phyloP scores from a whole-genome alignment of 805 yeast genomes.

The Lachancea lanzarotensis region DNA sequence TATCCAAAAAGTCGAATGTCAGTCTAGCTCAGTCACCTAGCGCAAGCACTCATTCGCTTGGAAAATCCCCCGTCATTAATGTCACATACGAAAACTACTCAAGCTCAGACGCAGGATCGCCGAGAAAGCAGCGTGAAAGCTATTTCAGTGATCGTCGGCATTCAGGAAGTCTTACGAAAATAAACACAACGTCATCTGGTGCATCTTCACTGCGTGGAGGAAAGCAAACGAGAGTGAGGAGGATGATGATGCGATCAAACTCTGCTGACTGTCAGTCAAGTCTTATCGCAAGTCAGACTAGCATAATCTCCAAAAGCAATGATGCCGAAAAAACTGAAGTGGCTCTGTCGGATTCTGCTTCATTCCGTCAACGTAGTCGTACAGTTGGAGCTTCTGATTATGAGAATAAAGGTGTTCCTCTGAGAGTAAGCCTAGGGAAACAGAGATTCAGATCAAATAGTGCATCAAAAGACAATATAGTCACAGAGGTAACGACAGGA shows the following conservation, averaged over 20 bases:
- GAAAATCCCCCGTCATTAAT: conserved; percentile 4
- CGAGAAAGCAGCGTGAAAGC: background rate
- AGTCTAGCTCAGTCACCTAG: conserved; percentile 1
- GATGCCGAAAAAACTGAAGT: background rate
- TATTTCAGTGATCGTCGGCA: conserved; percentile 5
- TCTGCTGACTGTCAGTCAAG: background rate
- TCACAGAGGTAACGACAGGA: background rate
- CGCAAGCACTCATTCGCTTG: background rate
- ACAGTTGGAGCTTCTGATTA: conserved; percentile 28
- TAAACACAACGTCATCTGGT: conserved; percentile 9
- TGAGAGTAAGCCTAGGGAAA: background rate
- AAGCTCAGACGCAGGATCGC: background rate
- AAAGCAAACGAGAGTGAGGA: background rate
- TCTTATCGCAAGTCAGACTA: background rate
- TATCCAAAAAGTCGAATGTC: background rate
- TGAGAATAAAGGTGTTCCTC: background rate
- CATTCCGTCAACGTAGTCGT: conserved; percentile 27
- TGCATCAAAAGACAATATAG: background rate
- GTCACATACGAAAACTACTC: background rate
- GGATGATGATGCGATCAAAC: conserved; percentile 3
- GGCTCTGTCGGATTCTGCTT: background rate
- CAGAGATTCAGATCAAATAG: conserved; percentile 9
- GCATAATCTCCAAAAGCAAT: background rate
- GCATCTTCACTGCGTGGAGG: conserved; percentile 9
- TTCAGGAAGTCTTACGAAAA: conserved; percentile 6